Evolutionary conservation across 177 flowering plant genomes (phyloP).

Genomic region (Telopea speciosissima): DNA sequence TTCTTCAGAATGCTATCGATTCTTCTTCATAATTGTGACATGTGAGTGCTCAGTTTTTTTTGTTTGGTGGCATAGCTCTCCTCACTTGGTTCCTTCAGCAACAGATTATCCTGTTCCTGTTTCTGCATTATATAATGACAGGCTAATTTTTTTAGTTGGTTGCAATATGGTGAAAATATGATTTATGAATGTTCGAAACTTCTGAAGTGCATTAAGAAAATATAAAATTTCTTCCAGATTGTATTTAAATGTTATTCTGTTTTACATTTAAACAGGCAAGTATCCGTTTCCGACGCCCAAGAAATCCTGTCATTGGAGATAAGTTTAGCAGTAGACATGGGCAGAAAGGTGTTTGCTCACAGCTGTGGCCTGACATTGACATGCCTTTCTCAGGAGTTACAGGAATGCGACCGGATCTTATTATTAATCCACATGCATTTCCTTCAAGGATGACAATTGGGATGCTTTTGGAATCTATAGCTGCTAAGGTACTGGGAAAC

Average conservation of each 20-base stretch:
- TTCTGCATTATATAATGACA: too few relatives aligned
- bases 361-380: slow-evolving; percentile 88
- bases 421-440: slow-evolving; percentile 95
- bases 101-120: too few relatives aligned
- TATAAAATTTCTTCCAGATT: too few relatives aligned
- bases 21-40: not conserved
- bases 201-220: too few relatives aligned
- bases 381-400: slow-evolving; percentile 93
- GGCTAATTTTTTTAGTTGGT: too few relatives aligned
- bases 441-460: slow-evolving; percentile 98
- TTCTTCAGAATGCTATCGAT: not conserved
- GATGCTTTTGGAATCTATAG: slow-evolving; percentile 91
- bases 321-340: slow-evolving; percentile 99
- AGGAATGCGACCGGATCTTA: slow-evolving; percentile 98
- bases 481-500: slow-evolving; percentile 69
- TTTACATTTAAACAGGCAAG: slow-evolving; percentile 47
- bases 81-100: not conserved
- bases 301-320: slow-evolving; percentile 94
- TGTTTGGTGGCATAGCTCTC: not conserved
- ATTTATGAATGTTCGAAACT: too few relatives aligned
- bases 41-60: not conserved
- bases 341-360: slow-evolving; percentile 98
- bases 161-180: too few relatives aligned
- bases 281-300: slow-evolving; percentile 70
- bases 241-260: too few relatives aligned